Evolutionary conservation across 1,139 yeast genomes (phyloP).

Genomic region (Nematodospora anomalae): DNA sequence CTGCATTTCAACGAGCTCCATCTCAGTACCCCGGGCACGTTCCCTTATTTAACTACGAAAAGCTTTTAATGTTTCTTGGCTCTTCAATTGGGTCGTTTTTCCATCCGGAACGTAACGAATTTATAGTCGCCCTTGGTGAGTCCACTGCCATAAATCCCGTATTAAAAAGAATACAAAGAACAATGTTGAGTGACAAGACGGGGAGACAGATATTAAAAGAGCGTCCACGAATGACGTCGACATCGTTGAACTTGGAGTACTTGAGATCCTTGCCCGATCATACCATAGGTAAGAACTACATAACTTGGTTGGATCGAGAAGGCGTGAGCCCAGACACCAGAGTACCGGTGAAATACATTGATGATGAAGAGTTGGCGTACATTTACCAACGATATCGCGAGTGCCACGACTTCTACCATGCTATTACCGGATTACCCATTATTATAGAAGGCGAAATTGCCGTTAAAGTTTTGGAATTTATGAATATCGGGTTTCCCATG

Average conservation of each 20-base stretch:
- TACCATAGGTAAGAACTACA: conserved; percentile 76
- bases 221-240: conserved; percentile 79
- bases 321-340: conserved; percentile 94
- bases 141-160: conserved; percentile 78
- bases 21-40: conserved; percentile 78
- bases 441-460: conserved; percentile 95
- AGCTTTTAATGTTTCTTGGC: conserved; percentile 61
- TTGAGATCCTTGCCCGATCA: conserved; percentile 64
- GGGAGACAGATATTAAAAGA: conserved; percentile 81
- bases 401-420: conserved; percentile 96
- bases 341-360: conserved; percentile 81
- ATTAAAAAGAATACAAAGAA: conserved; percentile 58
- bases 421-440: conserved; percentile 86
- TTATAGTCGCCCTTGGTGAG: conserved; percentile 94
- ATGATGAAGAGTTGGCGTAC: conserved; percentile 88
- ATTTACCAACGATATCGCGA: conserved; percentile 91
- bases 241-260: conserved; percentile 62
- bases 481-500: conserved; percentile 94
- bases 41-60: conserved; percentile 67
- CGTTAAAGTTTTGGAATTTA: conserved; percentile 87
- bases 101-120: conserved; percentile 79
- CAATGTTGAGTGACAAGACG: conserved; percentile 71
- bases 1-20: conserved; percentile 37
- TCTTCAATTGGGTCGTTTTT: conserved; percentile 81
- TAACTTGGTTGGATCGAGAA: conserved; percentile 80